Percentiles rank a stretch among this genome's conserved stretches.
Conservation (phyloP, 129 eudicot species). For the Helianthus tuberosus region DNA sequence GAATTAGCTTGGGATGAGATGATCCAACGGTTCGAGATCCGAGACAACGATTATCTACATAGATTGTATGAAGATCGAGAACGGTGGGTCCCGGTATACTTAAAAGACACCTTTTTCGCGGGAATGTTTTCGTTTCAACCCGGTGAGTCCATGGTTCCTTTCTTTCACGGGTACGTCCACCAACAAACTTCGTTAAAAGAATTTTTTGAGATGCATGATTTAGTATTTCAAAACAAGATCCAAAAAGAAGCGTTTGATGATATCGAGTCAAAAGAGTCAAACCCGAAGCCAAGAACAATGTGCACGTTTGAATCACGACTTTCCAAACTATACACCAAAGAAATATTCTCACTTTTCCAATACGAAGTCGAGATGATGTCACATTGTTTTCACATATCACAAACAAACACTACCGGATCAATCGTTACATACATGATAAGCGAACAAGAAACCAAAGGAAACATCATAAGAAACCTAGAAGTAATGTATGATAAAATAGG, state of each 20-base stretch:
- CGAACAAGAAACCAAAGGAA: constrained; percentile 60
- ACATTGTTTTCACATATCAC: constrained; percentile 56
- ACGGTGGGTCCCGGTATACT: constrained; percentile 78
- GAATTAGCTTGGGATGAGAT: constrained; percentile 81
- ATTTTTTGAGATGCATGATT: constrained; percentile 58
- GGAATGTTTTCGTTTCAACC: constrained; percentile 61
- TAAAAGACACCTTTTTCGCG: constrained; percentile 62
- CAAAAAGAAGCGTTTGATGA: constrained; percentile 77
- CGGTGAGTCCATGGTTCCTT: constrained; percentile 41
- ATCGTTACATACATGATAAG: constrained; percentile 62
- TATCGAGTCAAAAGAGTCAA: constrained; percentile 57
- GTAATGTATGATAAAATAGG: constrained; percentile 73
- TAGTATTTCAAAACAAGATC: constrained; percentile 48
- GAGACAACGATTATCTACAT: constrained; percentile 45
- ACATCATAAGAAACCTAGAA: constrained; percentile 41
- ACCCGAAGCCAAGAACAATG: constrained; percentile 49
- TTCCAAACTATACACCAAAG: constrained; percentile 62
- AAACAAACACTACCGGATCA: constrained; percentile 63
- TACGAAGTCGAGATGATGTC: constrained; percentile 74
- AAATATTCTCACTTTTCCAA: constrained; percentile 63
- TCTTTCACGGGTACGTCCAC: constrained; percentile 65
- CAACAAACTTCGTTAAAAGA: constrained; percentile 60
- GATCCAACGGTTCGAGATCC: constrained; percentile 57
- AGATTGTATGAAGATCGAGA: constrained; percentile 74
- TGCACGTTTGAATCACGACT: constrained; percentile 69